Evolutionary conservation across 2,329 filamentous ascomycete genomes (phyloP).

Genomic region (Monilinia fructicola): DNA sequence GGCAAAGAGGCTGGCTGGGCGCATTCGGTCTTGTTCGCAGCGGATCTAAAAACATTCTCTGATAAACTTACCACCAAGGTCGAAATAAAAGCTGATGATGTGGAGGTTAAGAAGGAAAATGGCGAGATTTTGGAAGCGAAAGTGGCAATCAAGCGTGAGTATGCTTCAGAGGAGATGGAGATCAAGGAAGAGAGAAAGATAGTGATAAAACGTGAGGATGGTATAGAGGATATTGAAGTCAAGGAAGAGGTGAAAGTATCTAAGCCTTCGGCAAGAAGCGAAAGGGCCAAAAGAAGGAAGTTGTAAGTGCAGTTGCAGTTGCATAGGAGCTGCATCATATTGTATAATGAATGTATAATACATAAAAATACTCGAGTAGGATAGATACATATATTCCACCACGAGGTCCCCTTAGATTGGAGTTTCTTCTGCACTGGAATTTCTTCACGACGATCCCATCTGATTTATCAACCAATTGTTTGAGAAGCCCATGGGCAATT

Average conservation of each 20-base stretch:
- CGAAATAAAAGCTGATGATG: slow-evolving; percentile 49
- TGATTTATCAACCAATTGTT: not conserved
- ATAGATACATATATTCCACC: too few relatives aligned
- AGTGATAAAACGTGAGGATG: slow-evolving; percentile 5
- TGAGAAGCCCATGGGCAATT: slow-evolving; percentile 1
- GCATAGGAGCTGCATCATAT: slow-evolving; percentile 13
- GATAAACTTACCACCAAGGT: slow-evolving; percentile 52
- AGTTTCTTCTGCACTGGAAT: not conserved
- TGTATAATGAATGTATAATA: slow-evolving; percentile 3
- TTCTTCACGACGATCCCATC: not conserved
- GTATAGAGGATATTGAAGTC: slow-evolving; percentile 18
- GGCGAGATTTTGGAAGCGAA: slow-evolving; percentile 31
- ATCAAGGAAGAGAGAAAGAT: slow-evolving; percentile 17
- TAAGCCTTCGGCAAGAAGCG: slow-evolving; percentile 32
- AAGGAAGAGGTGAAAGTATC: slow-evolving; percentile 29
- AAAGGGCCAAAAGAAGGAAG: slow-evolving; percentile 36
- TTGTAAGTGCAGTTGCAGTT: slow-evolving; percentile 12
- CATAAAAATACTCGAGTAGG: too few relatives aligned
- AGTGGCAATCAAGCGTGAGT: slow-evolving; percentile 33
- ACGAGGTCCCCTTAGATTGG: too few relatives aligned
- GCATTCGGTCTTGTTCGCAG: slow-evolving; percentile 93
- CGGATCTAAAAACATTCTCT: slow-evolving; percentile 83
- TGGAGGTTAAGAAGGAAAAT: slow-evolving; percentile 40
- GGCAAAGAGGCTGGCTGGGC: slow-evolving; percentile 95
- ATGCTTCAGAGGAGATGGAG: slow-evolving; percentile 29